These are phyloP conservation scores for Penicillium arizonense DNA, from an alignment of 495 filamentous ascomycete genomes.

Conservation along the genomic window DNA sequence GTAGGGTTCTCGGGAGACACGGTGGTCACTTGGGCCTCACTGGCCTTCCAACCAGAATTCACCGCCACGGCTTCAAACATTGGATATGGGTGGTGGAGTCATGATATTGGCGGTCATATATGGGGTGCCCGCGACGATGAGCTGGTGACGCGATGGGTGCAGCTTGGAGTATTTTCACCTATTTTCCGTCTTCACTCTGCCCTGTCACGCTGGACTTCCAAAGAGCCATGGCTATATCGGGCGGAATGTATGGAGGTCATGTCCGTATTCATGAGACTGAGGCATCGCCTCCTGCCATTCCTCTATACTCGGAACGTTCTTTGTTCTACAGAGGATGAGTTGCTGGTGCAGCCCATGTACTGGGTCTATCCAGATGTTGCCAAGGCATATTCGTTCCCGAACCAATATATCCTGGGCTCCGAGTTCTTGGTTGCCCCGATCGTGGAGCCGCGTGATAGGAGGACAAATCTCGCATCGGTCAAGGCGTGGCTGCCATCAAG, in stretches of 20 bases:
- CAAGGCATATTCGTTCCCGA: slow-evolving; percentile 48
- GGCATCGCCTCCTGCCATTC: slow-evolving; percentile 55
- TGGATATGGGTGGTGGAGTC: slow-evolving; percentile 63
- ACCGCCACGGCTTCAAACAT: slow-evolving; percentile 62
- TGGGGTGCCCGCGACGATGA: slow-evolving; percentile 50
- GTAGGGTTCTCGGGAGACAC: slow-evolving; percentile 61
- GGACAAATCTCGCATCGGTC: too few species aligned
- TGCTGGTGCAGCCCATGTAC: slow-evolving; percentile 58
- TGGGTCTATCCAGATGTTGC: slow-evolving; percentile 48
- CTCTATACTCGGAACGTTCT: slow-evolving; percentile 55
- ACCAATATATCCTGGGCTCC: slow-evolving; percentile 54
- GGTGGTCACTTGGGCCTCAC: slow-evolving; percentile 51
- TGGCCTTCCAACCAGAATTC: slow-evolving; percentile 61
- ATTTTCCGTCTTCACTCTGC: slow-evolving; percentile 56
- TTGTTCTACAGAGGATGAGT: slow-evolving; percentile 37
- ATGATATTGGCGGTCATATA: slow-evolving; percentile 60
- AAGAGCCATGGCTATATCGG: slow-evolving; percentile 55
- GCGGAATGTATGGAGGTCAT: slow-evolving; percentile 37
- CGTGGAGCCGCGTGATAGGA: slow-evolving; percentile 36
- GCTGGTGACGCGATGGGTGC: slow-evolving; percentile 54
- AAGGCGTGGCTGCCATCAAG: too few species aligned
- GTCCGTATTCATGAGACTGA: slow-evolving; percentile 42
- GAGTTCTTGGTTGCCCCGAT: slow-evolving; percentile 53
- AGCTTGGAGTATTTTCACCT: slow-evolving; percentile 56
- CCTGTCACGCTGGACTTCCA: slow-evolving; percentile 48